These are phyloP conservation scores for Bipolaris gigantea DNA, from an alignment of 2,329 filamentous ascomycete genomes.

Conservation along the genomic window DNA sequence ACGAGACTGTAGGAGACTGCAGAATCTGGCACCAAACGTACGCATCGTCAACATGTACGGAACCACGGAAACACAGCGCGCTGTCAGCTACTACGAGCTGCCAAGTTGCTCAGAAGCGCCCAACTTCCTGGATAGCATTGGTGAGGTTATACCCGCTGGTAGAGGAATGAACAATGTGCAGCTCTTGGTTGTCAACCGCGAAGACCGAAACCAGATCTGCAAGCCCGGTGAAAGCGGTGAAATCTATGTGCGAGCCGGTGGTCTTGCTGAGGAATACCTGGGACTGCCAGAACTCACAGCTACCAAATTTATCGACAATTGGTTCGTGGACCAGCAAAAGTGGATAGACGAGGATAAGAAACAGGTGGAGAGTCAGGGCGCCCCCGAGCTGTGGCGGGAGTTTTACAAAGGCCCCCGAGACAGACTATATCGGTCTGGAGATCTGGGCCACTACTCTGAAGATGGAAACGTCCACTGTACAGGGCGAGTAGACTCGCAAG, in stretches of 20 bases:
- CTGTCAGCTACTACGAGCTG: slow-evolving; percentile 82
- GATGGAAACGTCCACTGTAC: slow-evolving; percentile 75
- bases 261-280: slow-evolving; percentile 80
- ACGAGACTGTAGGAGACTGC: slow-evolving; percentile 76
- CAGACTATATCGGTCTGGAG: slow-evolving; percentile 83
- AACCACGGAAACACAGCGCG: slow-evolving; percentile 80
- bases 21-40: slow-evolving; percentile 72
- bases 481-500: slow-evolving; percentile 82
- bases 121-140: slow-evolving; percentile 63
- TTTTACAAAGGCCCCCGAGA: slow-evolving; percentile 83
- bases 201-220: slow-evolving; percentile 69
- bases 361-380: slow-evolving; percentile 50
- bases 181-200: slow-evolving; percentile 77
- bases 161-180: slow-evolving; percentile 88
- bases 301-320: slow-evolving; percentile 80
- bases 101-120: slow-evolving; percentile 67
- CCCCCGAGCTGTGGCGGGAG: slow-evolving; percentile 72
- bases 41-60: slow-evolving; percentile 86
- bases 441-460: slow-evolving; percentile 74
- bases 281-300: slow-evolving; percentile 62
- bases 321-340: slow-evolving; percentile 75
- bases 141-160: slow-evolving; percentile 80
- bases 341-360: slow-evolving; percentile 69
- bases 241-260: slow-evolving; percentile 78
- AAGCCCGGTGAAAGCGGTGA: slow-evolving; percentile 81